Evolutionary conservation across 805 yeast genomes (phyloP).

Genomic region (Martiniozyma abietophila): DNA sequence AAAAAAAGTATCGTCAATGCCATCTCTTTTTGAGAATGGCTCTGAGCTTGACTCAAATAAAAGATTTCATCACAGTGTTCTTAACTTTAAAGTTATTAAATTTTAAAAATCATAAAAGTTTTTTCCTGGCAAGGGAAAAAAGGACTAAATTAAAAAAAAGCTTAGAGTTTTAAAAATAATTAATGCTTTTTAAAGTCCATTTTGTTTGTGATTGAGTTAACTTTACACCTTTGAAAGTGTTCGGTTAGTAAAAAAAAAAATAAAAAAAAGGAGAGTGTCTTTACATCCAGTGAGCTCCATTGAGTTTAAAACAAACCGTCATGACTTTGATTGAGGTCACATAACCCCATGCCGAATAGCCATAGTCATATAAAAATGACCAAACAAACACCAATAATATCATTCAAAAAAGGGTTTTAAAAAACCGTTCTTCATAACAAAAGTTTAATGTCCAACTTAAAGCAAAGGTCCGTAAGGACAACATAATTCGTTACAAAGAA

Average conservation of each 20-base stretch:
- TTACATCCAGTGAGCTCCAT: slow-evolving; percentile 22
- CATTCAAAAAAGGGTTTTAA: no score
- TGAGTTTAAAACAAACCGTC: slow-evolving; percentile 21
- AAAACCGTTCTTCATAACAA: no score
- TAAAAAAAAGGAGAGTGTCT: slow-evolving; percentile 10
- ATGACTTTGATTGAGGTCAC: slow-evolving; percentile 18
- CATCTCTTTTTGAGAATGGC: slow-evolving; percentile 11
- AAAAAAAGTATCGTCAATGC: slow-evolving; percentile 17
- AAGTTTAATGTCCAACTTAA: neutral
- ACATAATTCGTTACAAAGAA: neutral
- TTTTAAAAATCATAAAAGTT: no score
- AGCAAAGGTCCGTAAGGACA: slow-evolving; percentile 4
- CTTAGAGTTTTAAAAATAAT: neutral
- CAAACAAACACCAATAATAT: no score
- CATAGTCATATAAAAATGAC: slow-evolving; percentile 9
- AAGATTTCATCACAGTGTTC: slow-evolving; percentile 10
- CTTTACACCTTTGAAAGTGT: slow-evolving; percentile 17
- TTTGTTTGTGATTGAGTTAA: slow-evolving; percentile 6
- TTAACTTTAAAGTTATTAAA: no score
- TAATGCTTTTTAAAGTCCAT: no score
- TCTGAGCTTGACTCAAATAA: slow-evolving; percentile 20
- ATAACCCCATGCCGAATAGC: slow-evolving; percentile 17
- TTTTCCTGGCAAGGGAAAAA: neutral
- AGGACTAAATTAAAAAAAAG: neutral
- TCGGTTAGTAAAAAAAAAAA: slow-evolving; percentile 11